These are phyloP conservation scores for Posidonia australis DNA, from an alignment of 106 monocot species.

Conservation along the genomic window DNA sequence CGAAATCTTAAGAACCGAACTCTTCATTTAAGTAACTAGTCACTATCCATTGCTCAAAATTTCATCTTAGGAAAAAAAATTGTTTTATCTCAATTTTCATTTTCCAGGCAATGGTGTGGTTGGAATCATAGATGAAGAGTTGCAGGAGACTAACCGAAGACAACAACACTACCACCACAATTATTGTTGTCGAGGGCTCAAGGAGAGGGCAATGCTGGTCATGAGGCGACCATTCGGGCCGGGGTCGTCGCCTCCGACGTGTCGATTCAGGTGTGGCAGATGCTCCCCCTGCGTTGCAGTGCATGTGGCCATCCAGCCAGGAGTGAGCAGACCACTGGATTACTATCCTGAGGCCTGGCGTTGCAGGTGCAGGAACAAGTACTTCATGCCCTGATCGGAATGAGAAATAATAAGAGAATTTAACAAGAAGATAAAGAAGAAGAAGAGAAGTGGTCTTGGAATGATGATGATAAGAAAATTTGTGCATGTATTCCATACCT, in stretches of 20 bases:
- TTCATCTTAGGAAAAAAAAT: too few relatives aligned
- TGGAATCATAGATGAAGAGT: too few relatives aligned
- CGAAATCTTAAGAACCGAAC: too few relatives aligned
- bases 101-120: too few relatives aligned
- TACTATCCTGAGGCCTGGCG: slow-evolving; percentile 30
- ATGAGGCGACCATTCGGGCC: not conserved
- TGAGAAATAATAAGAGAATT: not conserved
- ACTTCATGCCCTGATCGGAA: slow-evolving; percentile 13
- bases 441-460: too few relatives aligned
- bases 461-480: too few relatives aligned
- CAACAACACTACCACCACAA: not conserved
- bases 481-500: too few relatives aligned
- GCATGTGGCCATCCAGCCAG: slow-evolving; percentile 18
- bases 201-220: not conserved
- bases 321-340: slow-evolving; percentile 9
- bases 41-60: too few relatives aligned
- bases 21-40: too few relatives aligned
- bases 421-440: not conserved
- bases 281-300: slow-evolving; percentile 13
- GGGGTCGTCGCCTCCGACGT: slow-evolving; percentile 18
- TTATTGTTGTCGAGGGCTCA: not conserved
- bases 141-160: not conserved
- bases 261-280: slow-evolving; percentile 8
- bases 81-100: too few relatives aligned
- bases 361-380: slow-evolving; percentile 15